These are phyloP conservation scores for Tetraselmis chui DNA, from an alignment of 139 green algal genomes.

Conservation along the genomic window DNA sequence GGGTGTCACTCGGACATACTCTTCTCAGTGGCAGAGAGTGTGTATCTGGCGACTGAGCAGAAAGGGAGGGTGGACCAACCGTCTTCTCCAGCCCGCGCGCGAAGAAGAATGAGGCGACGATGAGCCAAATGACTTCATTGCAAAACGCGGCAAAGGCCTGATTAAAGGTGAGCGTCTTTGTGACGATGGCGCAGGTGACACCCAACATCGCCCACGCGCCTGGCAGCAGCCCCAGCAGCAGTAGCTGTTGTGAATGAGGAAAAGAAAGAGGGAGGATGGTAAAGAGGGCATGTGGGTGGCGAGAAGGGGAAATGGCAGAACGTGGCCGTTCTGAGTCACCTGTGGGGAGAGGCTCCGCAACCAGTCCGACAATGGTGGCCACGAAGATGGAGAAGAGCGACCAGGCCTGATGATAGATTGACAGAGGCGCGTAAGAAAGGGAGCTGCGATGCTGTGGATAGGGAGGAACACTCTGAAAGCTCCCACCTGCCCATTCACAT, in stretches of 20 bases:
- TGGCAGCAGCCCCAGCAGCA: too few species aligned
- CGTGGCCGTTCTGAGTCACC: too few species aligned
- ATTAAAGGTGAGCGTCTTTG: constrained; percentile 87
- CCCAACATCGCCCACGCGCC: constrained; percentile 84
- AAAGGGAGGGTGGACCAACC: too few species aligned
- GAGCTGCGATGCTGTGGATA: too few species aligned
- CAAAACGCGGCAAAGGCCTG: constrained; percentile 83
- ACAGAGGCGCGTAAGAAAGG: constrained; percentile 14
- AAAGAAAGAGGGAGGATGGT: background rate
- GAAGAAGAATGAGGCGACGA: constrained; percentile 99
- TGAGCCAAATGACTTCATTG: constrained; percentile 99
- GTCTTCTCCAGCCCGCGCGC: constrained; percentile 89
- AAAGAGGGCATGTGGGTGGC: background rate
- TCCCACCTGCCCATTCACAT: background rate
- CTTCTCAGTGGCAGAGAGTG: too few species aligned
- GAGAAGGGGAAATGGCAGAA: background rate
- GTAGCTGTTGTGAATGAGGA: background rate
- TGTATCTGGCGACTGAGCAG: too few species aligned
- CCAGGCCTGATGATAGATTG: too few species aligned
- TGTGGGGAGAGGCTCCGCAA: constrained; percentile 87
- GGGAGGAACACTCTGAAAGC: background rate
- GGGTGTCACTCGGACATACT: too few species aligned
- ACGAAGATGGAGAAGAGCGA: constrained; percentile 91
- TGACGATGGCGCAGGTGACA: constrained; percentile 77
- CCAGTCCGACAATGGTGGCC: constrained; percentile 82